Evolutionary conservation across 2,329 filamentous ascomycete species (phyloP), one percentile per base, ranked within the genome.

Genomic region (Paracamarosporium sp.): DNA sequence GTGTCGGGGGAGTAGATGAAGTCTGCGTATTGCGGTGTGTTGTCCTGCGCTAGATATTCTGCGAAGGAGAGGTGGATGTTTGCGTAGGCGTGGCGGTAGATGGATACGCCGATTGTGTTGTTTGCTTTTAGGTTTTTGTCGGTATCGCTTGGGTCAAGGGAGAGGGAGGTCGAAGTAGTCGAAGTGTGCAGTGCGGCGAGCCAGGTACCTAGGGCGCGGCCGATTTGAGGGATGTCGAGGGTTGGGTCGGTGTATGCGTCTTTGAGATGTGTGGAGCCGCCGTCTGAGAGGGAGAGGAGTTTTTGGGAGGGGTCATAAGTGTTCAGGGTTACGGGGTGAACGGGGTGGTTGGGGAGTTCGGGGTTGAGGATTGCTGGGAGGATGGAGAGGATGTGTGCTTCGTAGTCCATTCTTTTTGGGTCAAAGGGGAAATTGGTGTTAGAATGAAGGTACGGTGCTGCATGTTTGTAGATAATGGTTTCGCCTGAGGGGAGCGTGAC

Each of bases 391-490:
- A 70, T 60, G 4, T 38, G 60, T n/a, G 66, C 67, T 51, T 78
- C 76, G 40, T 73, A 76, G 53, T 75, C 63, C 68, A 78, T 76
- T 28, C 75, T 68, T 4, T 38, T 52, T 1, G 63, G 61, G 25
- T 70, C 65, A 11, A 77, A 67, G 2, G 57, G 53, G 30, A 76
- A 71, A 30, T 35, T 36, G 2, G 53, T 59, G 44, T 70, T 69
- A 38, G 54, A 60, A 25, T 62, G 59, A 4, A 75, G 60, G 27
- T 71, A 73, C 7, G 68, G 66, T 4, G 71, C 70, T 22, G 76
- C 73, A 45, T 78, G 74, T 55, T 78, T 78, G 53, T 72, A 69
- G 43, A 78, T 68, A 15, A 40, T 36, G 2, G 63, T 67, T 17
- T 53, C 41, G 28, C 62, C 60, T 27, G 63, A 47, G 1, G 53